A percentile compares a stretch with the other conserved stretches of the same genome.
Evolutionary conservation across 169 alveolate genomes (phyloP).

Genomic region (Neospora caninum): DNA sequence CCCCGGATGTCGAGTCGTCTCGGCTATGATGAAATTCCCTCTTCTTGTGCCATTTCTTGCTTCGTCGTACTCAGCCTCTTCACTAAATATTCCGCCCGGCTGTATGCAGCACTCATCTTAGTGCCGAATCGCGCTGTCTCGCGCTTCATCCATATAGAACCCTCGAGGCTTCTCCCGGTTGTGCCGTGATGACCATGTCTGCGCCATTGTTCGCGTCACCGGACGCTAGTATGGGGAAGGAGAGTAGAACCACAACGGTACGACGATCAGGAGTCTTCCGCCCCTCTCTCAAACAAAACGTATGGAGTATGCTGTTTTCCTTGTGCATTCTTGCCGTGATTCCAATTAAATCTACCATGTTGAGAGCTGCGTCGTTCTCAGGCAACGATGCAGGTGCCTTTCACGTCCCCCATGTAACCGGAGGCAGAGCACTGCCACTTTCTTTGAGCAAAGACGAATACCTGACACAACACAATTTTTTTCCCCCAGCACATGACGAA

Average conservation of each 20-base stretch:
- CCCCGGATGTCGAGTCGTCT: too few species aligned
- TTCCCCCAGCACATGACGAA: neutral
- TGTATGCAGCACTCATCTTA: too few species aligned
- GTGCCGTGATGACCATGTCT: neutral
- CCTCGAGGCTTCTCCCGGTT: too few species aligned
- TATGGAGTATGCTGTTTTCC: neutral
- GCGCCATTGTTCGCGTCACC: neutral
- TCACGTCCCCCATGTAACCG: neutral
- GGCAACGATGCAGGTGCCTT: neutral
- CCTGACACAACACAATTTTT: neutral
- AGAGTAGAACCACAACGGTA: neutral
- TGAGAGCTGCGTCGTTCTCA: neutral
- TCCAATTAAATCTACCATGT: neutral
- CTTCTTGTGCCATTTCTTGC: too few species aligned
- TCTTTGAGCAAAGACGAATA: neutral
- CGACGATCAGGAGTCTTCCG: neutral
- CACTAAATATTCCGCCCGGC: too few species aligned
- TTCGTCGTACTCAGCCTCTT: too few species aligned
- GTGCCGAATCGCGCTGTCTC: too few species aligned
- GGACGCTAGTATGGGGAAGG: neutral
- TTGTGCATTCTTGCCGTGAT: neutral
- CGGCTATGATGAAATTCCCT: too few species aligned
- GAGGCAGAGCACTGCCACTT: neutral
- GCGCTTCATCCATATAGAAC: too few species aligned
- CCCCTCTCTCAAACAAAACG: neutral